Conservation (phyloP, 306 rosid genomes). For the Quercus bicolor region DNA sequence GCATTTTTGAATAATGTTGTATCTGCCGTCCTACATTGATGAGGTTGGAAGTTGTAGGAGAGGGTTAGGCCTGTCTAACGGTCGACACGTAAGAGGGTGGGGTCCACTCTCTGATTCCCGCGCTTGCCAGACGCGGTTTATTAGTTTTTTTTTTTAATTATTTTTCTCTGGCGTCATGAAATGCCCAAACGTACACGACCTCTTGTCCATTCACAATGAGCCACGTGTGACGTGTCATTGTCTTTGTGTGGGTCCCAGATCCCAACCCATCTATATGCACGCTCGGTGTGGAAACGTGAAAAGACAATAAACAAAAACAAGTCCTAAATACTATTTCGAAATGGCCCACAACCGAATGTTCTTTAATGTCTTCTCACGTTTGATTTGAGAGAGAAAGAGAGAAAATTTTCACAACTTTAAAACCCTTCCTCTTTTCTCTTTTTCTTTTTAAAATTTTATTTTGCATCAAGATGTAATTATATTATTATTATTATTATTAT, state of each 20-base stretch:
- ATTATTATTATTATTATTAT: too few species aligned
- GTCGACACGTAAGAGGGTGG: conserved; percentile 21
- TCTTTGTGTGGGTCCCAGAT: not conserved
- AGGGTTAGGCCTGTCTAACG: conserved; percentile 39
- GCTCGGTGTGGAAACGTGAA: not conserved
- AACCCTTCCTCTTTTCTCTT: not conserved
- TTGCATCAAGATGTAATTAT: too few species aligned
- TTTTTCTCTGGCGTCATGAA: not conserved
- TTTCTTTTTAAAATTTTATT: too few species aligned
- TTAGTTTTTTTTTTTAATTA: not conserved
- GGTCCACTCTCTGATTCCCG: conserved; percentile 17
- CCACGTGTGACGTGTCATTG: conserved; percentile 21
- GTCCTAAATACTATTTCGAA: not conserved
- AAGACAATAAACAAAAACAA: not conserved
- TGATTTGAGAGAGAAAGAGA: not conserved
- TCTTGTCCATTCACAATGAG: not conserved
- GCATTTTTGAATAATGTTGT: too few species aligned
- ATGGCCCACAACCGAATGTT: not conserved
- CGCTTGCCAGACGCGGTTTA: not conserved
- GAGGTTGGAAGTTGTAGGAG: conserved; percentile 19
- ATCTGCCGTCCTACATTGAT: not conserved
- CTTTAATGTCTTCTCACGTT: not conserved
- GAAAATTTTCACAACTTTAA: not conserved
- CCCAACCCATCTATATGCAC: not conserved
- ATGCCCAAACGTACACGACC: not conserved